Conservation (phyloP, 2,329 filamentous ascomycete species). For the Ophiobolus disseminans region DNA sequence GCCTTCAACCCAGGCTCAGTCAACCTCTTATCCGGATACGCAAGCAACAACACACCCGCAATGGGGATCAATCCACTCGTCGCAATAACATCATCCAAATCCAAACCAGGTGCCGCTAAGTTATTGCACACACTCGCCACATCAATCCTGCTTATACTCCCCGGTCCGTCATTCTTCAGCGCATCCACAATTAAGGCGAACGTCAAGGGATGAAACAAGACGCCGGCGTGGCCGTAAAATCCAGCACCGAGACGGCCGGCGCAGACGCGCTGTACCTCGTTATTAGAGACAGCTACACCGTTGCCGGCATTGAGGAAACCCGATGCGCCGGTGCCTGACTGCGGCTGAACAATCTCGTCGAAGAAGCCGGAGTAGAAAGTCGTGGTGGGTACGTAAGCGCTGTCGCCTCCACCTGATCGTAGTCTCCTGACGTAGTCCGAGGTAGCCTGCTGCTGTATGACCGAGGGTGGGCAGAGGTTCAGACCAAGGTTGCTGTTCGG, state of each 20-base stretch:
- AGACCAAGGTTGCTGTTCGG: slow-evolving; percentile 32
- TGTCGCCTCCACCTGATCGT: slow-evolving; percentile 56
- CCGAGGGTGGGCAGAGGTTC: slow-evolving; percentile 43
- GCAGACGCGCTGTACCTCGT: slow-evolving; percentile 57
- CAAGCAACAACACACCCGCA: slow-evolving; percentile 43
- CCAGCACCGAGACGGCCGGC: slow-evolving; percentile 49
- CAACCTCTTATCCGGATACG: slow-evolving; percentile 37
- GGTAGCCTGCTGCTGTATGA: slow-evolving; percentile 58
- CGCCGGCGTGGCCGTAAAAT: slow-evolving; percentile 60
- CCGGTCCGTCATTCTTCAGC: slow-evolving; percentile 57
- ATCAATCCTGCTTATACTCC: slow-evolving; percentile 49
- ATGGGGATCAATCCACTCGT: slow-evolving; percentile 54
- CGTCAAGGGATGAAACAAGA: slow-evolving; percentile 59
- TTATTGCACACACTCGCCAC: slow-evolving; percentile 50
- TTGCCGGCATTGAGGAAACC: slow-evolving; percentile 54
- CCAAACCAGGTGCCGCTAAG: slow-evolving; percentile 49
- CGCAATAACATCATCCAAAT: slow-evolving; percentile 55
- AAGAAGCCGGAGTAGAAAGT: slow-evolving; percentile 58
- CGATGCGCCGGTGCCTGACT: slow-evolving; percentile 56
- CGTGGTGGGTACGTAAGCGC: slow-evolving; percentile 63
- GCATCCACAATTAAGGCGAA: slow-evolving; percentile 58
- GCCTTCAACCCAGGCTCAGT: slow-evolving; percentile 52
- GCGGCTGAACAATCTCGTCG: slow-evolving; percentile 62
- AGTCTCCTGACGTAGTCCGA: slow-evolving; percentile 54
- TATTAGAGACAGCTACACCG: slow-evolving; percentile 59